Evolutionary conservation across 2,329 filamentous ascomycete genomes (phyloP), one percentile per base, ranked within the genome.

Genomic region (Teratosphaeria nubilosa): DNA sequence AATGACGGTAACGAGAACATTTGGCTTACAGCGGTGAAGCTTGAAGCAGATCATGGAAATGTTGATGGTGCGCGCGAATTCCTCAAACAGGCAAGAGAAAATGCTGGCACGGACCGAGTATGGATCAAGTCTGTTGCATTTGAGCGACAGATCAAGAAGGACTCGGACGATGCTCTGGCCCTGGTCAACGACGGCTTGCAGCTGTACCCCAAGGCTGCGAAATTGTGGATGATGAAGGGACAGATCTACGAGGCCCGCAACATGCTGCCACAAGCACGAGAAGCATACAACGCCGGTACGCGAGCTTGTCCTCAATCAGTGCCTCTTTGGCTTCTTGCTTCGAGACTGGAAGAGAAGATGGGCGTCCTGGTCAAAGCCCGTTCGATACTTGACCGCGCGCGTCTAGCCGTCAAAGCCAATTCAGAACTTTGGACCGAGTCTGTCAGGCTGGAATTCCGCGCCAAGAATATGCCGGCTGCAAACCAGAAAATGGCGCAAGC

Each of bases 221-320:
- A 97, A 75, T 80, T 99, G 25, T 96, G 92, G 87, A 96, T 97
- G 88, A 89, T 96, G 78, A 99, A 99, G 75, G 94, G 95, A 0
- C 94, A 99, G 71, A 94, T 97, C 62, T 99, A 99, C 78, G 88
- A 96, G 69, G 82, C 86, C 51, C 81, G 91, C 53, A 86, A 83
- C 66, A 91, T 90, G 75, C 76, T 87, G 14, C 86, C 87, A 0
- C 88, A 94, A 73, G 94, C 94, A 2, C 85, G 94, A 53, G 91
- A 97, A 72, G 91, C 92, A 0, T 97, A 94, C 74, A 84, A 83
- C 59, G 87, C 89, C 4, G 94, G 94, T 37, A 95, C 92, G 48
- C 88, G 94, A 68, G 89, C 90, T 0, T 92, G 90, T 58, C 85
- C 91, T 2, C 85, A 86, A 62, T 92, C 90, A 0, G 86, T 95